Evolutionary conservation across 179 eudicot genomes (phyloP).

Genomic region (Gypsophila paniculata): DNA sequence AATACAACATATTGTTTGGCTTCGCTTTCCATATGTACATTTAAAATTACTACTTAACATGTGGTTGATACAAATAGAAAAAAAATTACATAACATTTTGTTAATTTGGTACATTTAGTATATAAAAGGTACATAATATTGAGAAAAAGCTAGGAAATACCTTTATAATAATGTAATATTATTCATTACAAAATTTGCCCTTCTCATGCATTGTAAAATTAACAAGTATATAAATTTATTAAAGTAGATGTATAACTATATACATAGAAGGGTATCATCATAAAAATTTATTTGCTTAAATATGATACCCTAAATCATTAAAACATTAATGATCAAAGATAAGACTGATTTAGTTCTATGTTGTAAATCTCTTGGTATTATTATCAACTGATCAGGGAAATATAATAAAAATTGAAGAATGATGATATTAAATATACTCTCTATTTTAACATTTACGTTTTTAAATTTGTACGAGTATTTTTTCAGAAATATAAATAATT

Average conservation of each 20-base stretch:
- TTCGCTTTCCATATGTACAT: not conserved
- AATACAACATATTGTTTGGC: conserved; percentile 22
- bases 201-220: not conserved
- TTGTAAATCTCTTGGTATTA: too few species aligned
- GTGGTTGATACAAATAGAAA: not conserved
- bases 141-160: not conserved
- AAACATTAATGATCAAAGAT: not conserved
- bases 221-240: not conserved
- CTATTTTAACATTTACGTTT: too few species aligned
- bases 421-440: too few species aligned
- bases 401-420: not conserved
- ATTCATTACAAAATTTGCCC: too few species aligned
- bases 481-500: too few species aligned
- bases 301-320: too few species aligned
- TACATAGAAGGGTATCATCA: conserved; percentile 2
- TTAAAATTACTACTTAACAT: not conserved
- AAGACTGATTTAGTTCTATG: too few species aligned
- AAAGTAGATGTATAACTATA: not conserved
- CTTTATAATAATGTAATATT: too few species aligned
- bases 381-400: not conserved
- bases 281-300: not conserved
- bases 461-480: too few species aligned
- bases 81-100: not conserved
- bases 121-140: not conserved
- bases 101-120: not conserved